Evolutionary conservation across 192 early-diverging fungal species (phyloP).

Genomic region (Backusella morwellensis): DNA sequence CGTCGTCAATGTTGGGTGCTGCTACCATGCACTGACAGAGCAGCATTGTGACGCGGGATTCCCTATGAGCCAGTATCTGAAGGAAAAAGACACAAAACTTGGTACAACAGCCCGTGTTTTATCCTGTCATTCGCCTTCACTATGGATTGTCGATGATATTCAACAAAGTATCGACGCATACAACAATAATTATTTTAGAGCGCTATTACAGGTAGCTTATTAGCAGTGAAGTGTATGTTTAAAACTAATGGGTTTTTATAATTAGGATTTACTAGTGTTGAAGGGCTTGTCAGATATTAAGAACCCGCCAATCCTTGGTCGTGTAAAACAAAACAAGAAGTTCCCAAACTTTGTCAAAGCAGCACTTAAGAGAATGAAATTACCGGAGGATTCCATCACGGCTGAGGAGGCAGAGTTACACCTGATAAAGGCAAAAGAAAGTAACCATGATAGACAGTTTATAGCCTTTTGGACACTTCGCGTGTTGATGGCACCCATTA

Average conservation of each 20-base stretch:
- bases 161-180: constrained; percentile 58
- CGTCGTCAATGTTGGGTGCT: constrained; percentile 77
- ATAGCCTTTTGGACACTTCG: constrained; percentile 82
- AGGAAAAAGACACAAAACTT: constrained; percentile 30
- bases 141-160: constrained; percentile 61
- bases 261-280: constrained; percentile 4
- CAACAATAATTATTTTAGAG: constrained; percentile 70
- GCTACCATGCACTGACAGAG: constrained; percentile 75
- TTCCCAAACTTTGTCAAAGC: constrained; percentile 28
- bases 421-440: constrained; percentile 33
- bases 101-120: constrained; percentile 65
- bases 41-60: constrained; percentile 32
- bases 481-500: constrained; percentile 65
- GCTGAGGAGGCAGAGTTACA: constrained; percentile 44
- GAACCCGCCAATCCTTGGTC: neutral
- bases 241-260: neutral
- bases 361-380: constrained; percentile 43
- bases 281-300: constrained; percentile 2
- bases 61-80: constrained; percentile 39
- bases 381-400: constrained; percentile 32
- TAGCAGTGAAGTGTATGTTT: neutral
- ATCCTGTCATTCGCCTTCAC: constrained; percentile 78
- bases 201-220: constrained; percentile 60
- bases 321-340: constrained; percentile 7
- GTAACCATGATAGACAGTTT: constrained; percentile 53